These are phyloP conservation scores for Cichorium intybus DNA, from an alignment of 140 eudicot genomes.

Conservation along the genomic window DNA sequence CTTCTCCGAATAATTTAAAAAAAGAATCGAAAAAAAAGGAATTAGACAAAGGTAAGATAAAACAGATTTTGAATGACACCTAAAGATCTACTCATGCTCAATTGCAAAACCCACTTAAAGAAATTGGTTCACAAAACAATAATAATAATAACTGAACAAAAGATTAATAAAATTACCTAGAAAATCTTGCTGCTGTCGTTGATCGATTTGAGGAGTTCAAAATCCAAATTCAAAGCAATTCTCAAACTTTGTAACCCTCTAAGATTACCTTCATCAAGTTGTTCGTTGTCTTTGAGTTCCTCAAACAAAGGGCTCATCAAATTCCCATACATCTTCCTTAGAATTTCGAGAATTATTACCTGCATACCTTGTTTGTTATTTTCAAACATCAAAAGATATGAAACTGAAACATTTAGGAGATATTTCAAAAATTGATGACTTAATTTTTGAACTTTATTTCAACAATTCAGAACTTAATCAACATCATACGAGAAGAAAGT, in stretches of 20 bases:
- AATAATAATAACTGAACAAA: neutral
- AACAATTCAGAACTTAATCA: no score
- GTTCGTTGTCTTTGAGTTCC: constrained; percentile 60
- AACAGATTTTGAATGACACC: constrained; percentile 14
- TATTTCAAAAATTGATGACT: no score
- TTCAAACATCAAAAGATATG: no score
- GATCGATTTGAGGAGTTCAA: constrained; percentile 52
- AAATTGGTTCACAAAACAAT: constrained; percentile 6
- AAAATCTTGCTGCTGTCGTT: constrained; percentile 63
- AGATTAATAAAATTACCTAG: constrained; percentile 40
- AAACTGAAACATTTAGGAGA: no score
- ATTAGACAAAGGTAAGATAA: neutral
- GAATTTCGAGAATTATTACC: no score
- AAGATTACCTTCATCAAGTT: constrained; percentile 40
- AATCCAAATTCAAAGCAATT: constrained; percentile 52
- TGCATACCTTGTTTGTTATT: no score
- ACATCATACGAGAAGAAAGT: no score
- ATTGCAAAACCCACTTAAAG: constrained; percentile 8
- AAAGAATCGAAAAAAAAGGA: no score
- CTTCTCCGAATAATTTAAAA: no score
- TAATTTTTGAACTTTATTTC: no score
- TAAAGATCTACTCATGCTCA: constrained; percentile 19
- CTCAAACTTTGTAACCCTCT: constrained; percentile 44
- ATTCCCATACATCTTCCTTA: constrained; percentile 65
- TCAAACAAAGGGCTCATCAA: constrained; percentile 81